A percentile compares a stretch with the other conserved stretches of the same genome.
phyloP scores from a whole-genome alignment of 495 filamentous ascomycete genomes.

The Podospora fimiseda region DNA sequence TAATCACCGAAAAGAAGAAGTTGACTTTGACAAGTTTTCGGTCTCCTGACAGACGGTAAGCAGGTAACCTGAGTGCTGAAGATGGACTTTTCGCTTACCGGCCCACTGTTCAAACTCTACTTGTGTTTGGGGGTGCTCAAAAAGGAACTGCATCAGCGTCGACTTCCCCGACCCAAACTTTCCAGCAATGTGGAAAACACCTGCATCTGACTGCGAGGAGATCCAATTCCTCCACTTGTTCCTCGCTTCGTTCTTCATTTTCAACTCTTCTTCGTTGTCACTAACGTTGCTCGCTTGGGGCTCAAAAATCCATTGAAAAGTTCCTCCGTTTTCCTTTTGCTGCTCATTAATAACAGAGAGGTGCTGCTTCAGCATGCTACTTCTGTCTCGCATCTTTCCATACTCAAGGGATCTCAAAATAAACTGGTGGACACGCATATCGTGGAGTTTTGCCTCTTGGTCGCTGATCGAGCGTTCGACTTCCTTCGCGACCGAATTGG shows the following conservation, averaged over 20 bases:
- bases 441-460: not conserved
- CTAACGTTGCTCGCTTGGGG: not conserved
- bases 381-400: not conserved
- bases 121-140: not conserved
- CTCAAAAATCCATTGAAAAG: not conserved
- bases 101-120: not conserved
- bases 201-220: not conserved
- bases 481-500: not conserved
- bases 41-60: too few species aligned
- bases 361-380: not conserved
- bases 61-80: too few species aligned
- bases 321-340: not conserved
- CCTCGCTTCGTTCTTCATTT: not conserved
- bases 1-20: slow-evolving; percentile 6
- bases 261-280: not conserved
- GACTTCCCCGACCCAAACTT: slow-evolving; percentile 8
- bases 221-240: not conserved
- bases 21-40: not conserved
- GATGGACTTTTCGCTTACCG: too few species aligned
- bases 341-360: not conserved
- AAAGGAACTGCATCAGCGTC: slow-evolving; percentile 5
- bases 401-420: not conserved
- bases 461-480: too few species aligned
- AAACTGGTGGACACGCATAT: not conserved
- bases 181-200: slow-evolving; percentile 6